Evolutionary conservation across 345 rosid genomes (phyloP), one percentile per base, ranked within the genome.

Genomic region (Acer negundo): DNA sequence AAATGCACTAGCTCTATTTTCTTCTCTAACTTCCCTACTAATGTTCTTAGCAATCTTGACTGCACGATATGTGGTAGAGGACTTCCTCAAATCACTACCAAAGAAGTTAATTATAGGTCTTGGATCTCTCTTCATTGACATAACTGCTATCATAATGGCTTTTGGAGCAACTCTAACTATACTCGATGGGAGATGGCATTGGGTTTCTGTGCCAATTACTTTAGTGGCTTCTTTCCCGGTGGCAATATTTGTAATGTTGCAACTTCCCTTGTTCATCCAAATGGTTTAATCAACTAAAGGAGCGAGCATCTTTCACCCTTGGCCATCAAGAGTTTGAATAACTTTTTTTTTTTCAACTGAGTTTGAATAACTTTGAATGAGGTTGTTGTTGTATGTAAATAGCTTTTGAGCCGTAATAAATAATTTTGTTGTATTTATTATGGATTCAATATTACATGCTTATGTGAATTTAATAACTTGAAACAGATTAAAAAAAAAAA

Each of bases 11-110:
- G 69, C 64, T 31, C 73, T 74, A 20, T 61, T 79, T 62, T 61
- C 78, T 5, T 79, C 82, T 28, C 19, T 20, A 3, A n/a, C 56
- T 9, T 70, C 78, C 67, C 17, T 74, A 6, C 61, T 79, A 12
- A 79, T 47, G 74, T 79, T 79, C 65, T 23, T 79, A 38, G 59
- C 74, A 17, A 62, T 74, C 63, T 75, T 74, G 11, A 74, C 82
- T 1, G 49, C 82, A n/a, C 53, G 82, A 12, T 74, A 74, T 49
- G 51, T 75, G 3, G 56, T 51, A 22, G 78, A 40, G 13, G 78
- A 79, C 74, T 79, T 79, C n/a, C 75, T 69, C 12, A 2, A 46
- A 6, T 13, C 70, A 19, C 47, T 79, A 11, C 82, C 82, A 3
- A 61, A 31, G 15, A 68, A 63, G 70, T 20, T 79, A 22, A 62